Conservation (phyloP, 371 early-diverging fungal species). For the Zopfochytrium polystomum region DNA sequence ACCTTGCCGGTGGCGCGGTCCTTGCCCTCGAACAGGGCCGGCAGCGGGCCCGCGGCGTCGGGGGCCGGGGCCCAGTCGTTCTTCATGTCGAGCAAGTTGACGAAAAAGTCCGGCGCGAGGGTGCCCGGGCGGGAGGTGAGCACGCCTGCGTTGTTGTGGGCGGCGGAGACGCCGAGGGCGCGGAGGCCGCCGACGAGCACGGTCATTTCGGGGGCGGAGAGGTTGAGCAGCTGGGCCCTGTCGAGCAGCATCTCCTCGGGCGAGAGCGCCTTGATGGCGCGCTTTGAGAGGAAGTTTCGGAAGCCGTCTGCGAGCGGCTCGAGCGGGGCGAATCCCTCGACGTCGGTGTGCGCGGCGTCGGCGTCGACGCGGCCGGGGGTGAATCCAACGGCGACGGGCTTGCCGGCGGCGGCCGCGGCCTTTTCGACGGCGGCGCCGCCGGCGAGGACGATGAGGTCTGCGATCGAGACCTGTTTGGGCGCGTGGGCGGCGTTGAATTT, state of each 20-base stretch:
- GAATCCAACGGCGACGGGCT: conserved; percentile 16
- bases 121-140: conserved; percentile 15
- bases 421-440: conserved; percentile 25
- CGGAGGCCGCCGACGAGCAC: conserved; percentile 28
- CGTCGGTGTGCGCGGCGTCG: conserved; percentile 17
- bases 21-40: conserved; percentile 12
- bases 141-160: conserved; percentile 9
- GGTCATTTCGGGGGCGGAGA: conserved; percentile 17
- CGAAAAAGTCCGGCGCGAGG: conserved; percentile 26
- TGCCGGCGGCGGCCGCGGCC: conserved; percentile 21
- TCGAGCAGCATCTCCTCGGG: conserved; percentile 21
- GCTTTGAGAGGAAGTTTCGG: conserved; percentile 15
- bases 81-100: conserved; percentile 25
- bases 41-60: neutral
- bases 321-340: conserved; percentile 14
- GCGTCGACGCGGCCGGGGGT: conserved; percentile 23
- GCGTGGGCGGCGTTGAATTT: neutral
- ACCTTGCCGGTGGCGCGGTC: conserved; percentile 10
- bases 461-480: conserved; percentile 10
- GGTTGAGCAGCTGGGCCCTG: conserved; percentile 16
- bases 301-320: conserved; percentile 25
- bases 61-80: conserved; percentile 11
- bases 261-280: neutral
- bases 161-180: conserved; percentile 21
- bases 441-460: conserved; percentile 36